Evolutionary conservation across 2,329 filamentous ascomycete species (phyloP), one percentile per base, ranked within the genome.

Genomic region (Aspergillus fijiensis): DNA sequence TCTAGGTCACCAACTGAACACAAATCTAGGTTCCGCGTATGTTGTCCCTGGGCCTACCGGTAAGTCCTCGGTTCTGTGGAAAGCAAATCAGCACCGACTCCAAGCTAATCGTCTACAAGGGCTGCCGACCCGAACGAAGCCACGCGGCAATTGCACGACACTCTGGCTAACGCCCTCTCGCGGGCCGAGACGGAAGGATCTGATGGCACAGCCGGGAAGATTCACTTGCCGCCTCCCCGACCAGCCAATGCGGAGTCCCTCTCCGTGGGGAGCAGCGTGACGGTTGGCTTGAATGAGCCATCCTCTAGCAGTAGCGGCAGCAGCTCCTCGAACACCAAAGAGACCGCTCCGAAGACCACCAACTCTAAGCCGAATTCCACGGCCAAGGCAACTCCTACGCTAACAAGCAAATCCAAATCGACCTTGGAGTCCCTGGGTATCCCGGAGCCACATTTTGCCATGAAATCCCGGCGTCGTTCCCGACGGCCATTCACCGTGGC

Each of bases 401-500:
- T 76, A 49, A 72, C 74, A 25, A 66, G 62, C 54, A 71, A 69
- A 59, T 73, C 74, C 47, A 71, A 70, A 58, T 69, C 69, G 10
- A 71, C 72, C 1, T 60, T 77, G 1, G 72, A 64, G 48, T 73
- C 71, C 6, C 74, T 84, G 27, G 83, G 81, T 2, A 80, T 85
- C 16, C 73, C 77, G 10, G 77, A 79, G 55, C 79, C 82, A 1
- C 83, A 84, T 52, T 69, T 74, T 31, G 65, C 67, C n/a, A 67
- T 72, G 57, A 81, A 82, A 66, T 76, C 75, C 9, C 78, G 78
- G 56, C 80, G 85, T 33, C 81, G 85, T 29, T 79, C 79, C 49
- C 82, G 85, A 9, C 81, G 81, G 3, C 79, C 78, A 7, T 89
- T 87, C 66, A 86, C 82, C 0, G 72, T 77, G 0, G 74, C 77